Conservation (phyloP, 441 rosid species). For the Arabidopsis lyrata region DNA sequence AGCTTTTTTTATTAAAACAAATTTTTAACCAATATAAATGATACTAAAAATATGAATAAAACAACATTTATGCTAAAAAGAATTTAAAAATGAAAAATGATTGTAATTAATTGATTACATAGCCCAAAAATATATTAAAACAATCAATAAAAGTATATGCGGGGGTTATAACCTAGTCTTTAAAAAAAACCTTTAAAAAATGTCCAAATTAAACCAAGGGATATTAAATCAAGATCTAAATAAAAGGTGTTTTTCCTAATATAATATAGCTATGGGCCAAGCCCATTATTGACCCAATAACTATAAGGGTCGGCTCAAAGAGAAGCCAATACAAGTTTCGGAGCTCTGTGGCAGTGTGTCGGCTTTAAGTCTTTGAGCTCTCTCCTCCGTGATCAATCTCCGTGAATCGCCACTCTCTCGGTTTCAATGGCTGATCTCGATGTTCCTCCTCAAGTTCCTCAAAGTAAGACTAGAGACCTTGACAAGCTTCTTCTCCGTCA, state of each 20-base stretch:
- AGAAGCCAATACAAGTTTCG: not conserved
- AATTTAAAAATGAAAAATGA: too few species aligned
- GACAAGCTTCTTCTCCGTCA: conserved; percentile 88
- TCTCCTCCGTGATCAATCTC: conserved; percentile 38
- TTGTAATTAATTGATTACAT: too few species aligned
- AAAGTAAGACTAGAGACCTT: conserved; percentile 83
- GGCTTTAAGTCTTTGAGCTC: conserved; percentile 27
- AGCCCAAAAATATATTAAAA: too few species aligned
- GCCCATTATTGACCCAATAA: conserved; percentile 37
- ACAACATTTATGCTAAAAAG: too few species aligned
- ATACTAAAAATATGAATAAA: too few species aligned
- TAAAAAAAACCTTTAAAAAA: not conserved
- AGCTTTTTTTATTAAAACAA: too few species aligned
- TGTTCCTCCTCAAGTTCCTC: conserved; percentile 34
- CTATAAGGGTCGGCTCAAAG: conserved; percentile 12
- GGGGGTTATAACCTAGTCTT: too few species aligned
- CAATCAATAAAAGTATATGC: too few species aligned
- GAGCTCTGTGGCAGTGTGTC: conserved; percentile 39
- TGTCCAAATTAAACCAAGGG: not conserved
- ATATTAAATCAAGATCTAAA: not conserved
- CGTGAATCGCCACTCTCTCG: conserved; percentile 29
- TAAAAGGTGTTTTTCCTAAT: not conserved
- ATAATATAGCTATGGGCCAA: conserved; percentile 12
- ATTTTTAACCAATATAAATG: too few species aligned
- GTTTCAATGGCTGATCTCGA: conserved; percentile 61